These are phyloP conservation scores for Ulota crispa DNA, from an alignment of 225 moss, liverwort and hornwort species.

Conservation along the genomic window DNA sequence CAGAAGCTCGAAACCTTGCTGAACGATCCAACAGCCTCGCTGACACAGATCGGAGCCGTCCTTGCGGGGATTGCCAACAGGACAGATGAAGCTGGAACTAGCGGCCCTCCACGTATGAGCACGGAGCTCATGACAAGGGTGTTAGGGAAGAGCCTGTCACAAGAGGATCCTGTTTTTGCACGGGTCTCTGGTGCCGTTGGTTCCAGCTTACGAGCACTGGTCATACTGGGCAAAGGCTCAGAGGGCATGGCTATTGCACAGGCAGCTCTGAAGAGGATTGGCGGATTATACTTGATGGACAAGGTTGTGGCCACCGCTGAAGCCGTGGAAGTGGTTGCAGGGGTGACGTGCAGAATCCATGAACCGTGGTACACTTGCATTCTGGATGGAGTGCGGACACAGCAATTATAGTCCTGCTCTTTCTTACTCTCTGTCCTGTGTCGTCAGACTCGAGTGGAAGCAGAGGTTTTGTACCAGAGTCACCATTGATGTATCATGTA, in stretches of 20 bases:
- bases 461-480: neutral
- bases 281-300: conserved; percentile 74
- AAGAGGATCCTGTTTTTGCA: conserved; percentile 81
- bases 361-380: conserved; percentile 91
- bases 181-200: conserved; percentile 80
- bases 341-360: conserved; percentile 74
- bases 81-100: conserved; percentile 29
- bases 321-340: conserved; percentile 63
- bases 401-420: conserved; percentile 16
- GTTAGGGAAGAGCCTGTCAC: conserved; percentile 77
- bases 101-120: conserved; percentile 41
- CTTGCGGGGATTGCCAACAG: conserved; percentile 79
- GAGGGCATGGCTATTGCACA: conserved; percentile 67
- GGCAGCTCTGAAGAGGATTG: conserved; percentile 80
- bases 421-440: conserved; percentile 3
- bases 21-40: conserved; percentile 60
- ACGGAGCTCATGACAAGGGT: conserved; percentile 81
- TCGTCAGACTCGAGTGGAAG: neutral
- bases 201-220: conserved; percentile 69
- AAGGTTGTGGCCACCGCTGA: conserved; percentile 67
- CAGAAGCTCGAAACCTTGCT: conserved; percentile 74
- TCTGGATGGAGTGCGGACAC: conserved; percentile 18
- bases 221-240: conserved; percentile 71
- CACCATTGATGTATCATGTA: conserved; percentile 12
- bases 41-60: conserved; percentile 69